Percentiles rank a stretch among this genome's conserved stretches.
These are phyloP conservation scores for Penicillium crustosum DNA, from an alignment of 2,329 filamentous ascomycete species.

Conservation along the genomic window DNA sequence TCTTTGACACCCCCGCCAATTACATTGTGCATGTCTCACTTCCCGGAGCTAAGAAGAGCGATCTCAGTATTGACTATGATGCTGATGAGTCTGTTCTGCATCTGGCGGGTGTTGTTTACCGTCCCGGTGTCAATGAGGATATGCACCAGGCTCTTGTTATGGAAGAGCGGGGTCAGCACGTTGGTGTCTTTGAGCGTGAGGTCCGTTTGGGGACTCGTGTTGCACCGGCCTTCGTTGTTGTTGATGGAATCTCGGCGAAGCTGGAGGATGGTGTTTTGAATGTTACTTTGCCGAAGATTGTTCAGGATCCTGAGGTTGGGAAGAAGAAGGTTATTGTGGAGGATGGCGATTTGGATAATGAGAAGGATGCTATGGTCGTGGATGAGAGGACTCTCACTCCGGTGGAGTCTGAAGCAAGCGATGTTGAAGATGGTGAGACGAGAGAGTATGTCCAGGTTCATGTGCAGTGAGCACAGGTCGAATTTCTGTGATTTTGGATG, in stretches of 20 bases:
- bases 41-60: slow-evolving; percentile 75
- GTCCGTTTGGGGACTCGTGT: slow-evolving; percentile 57
- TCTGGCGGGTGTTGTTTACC: slow-evolving; percentile 70
- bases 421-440: slow-evolving; percentile 18
- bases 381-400: slow-evolving; percentile 27
- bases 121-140: slow-evolving; percentile 68
- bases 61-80: slow-evolving; percentile 75
- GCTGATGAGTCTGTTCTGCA: slow-evolving; percentile 64
- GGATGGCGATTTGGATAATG: slow-evolving; percentile 12
- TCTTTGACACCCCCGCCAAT: slow-evolving; percentile 66
- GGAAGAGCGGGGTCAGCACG: slow-evolving; percentile 70
- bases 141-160: slow-evolving; percentile 63
- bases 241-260: slow-evolving; percentile 67
- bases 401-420: slow-evolving; percentile 22
- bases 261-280: slow-evolving; percentile 76
- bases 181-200: slow-evolving; percentile 72
- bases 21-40: slow-evolving; percentile 72
- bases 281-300: slow-evolving; percentile 72
- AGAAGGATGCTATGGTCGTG: slow-evolving; percentile 24
- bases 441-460: slow-evolving; percentile 28
- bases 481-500: neutral
- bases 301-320: slow-evolving; percentile 33
- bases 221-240: slow-evolving; percentile 63
- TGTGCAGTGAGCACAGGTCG: slow-evolving; percentile 16
- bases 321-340: slow-evolving; percentile 24